Evolutionary conservation across 108 stramenopile species (phyloP).

Genomic region (Nitzschia putrida): DNA sequence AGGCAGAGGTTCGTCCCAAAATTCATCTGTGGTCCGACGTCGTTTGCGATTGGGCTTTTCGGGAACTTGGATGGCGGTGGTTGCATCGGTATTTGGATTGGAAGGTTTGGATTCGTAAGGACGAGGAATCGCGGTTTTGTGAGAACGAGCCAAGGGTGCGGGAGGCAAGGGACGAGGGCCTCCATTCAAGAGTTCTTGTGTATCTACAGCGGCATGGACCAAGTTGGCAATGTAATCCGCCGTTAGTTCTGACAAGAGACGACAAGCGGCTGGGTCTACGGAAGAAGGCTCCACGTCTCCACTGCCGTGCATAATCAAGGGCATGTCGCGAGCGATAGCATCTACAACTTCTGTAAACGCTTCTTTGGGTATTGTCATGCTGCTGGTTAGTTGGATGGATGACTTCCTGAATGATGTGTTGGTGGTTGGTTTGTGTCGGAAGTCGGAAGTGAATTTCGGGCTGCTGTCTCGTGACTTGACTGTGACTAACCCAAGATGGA

Average conservation of each 20-base stretch:
- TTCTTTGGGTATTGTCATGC: slow-evolving; percentile 3
- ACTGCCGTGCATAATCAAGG: slow-evolving; percentile 76
- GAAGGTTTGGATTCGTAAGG: neutral
- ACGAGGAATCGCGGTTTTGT: slow-evolving; percentile 1
- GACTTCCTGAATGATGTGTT: neutral
- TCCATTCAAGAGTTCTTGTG: slow-evolving; percentile 74
- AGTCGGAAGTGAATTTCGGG: too few relatives aligned
- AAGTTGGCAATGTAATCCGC: slow-evolving; percentile 69
- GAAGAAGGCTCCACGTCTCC: slow-evolving; percentile 68
- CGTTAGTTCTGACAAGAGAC: slow-evolving; percentile 63
- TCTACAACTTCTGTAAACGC: slow-evolving; percentile 49
- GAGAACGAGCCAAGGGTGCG: slow-evolving; percentile 24
- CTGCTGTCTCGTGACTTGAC: too few relatives aligned
- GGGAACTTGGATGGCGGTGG: slow-evolving; percentile 11
- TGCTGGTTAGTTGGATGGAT: neutral
- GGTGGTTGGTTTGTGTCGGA: neutral
- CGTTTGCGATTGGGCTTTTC: slow-evolving; percentile 24
- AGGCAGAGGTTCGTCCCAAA: slow-evolving; percentile 78
- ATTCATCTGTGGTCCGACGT: slow-evolving; percentile 46
- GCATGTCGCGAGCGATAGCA: slow-evolving; percentile 63
- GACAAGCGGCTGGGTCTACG: slow-evolving; percentile 59
- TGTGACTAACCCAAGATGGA: too few relatives aligned
- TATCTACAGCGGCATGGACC: slow-evolving; percentile 73
- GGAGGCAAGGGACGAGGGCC: slow-evolving; percentile 43
- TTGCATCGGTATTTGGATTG: neutral